Evolutionary conservation across 2,329 filamentous ascomycete species (phyloP), one percentile per base, ranked within the genome.

Genomic region (Diaporthe humulicola): DNA sequence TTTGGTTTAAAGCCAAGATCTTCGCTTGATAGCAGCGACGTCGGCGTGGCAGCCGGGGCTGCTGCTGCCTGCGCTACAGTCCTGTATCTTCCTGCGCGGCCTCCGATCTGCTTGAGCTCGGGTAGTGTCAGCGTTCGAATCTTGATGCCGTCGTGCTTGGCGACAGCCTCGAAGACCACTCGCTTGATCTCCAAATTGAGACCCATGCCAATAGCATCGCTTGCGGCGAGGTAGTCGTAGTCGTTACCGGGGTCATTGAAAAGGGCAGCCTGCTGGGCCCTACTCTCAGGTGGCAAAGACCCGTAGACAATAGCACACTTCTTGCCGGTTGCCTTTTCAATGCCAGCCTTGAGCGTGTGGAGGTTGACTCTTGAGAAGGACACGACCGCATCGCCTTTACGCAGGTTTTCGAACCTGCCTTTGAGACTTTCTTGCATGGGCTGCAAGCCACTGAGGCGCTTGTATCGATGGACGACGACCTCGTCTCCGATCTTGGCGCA

Each of bases 161-260:
- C 85, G 2, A 92, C 89, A 0, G 93, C 88, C 80, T 98, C 95
- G 78, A 99, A 97, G 71, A 99, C 90, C 76, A 99, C 90, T 36
- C 97, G 93, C 81, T 95, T 97, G 82, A 98, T 95, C 84, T 92
- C 95, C 82, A 99, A 85, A 80, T 99, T 99, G 30, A 99, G 86
- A 1, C 97, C 97, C 96, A 99, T 98, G 50, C 97, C 97, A 76
- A 99, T 96, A 61, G 97, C 97, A 84, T 98, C 95, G 79, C 95
- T 98, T 12, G 97, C 97, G 36, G 97, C 96, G 8, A 99, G 87
- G 79, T 92, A 97, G 82, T 99, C 97, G 81, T 98, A 99, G 75
- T 98, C 96, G 81, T 97, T 99, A 81, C 98, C 85, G 0, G 95
- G 96, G 77, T 98, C 94, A 81, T 99, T 99, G 88, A 99, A 99